Evolutionary conservation across 106 monocot genomes (phyloP).

Genomic region (Acorus calamus): DNA sequence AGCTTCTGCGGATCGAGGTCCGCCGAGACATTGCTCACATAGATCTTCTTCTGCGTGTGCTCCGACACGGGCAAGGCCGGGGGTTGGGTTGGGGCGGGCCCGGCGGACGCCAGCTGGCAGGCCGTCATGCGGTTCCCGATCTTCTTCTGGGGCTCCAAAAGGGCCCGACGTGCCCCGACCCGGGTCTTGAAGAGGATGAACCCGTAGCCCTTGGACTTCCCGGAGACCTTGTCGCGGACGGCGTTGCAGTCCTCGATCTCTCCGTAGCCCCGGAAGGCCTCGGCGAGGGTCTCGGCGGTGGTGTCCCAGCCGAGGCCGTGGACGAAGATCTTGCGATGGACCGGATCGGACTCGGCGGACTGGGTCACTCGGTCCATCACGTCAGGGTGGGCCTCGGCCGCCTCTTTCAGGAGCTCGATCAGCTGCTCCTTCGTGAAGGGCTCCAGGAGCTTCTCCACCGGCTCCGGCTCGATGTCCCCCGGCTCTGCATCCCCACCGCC

Average conservation of each 20-base stretch:
- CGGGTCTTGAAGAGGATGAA: conserved; percentile 15
- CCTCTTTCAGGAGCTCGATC: conserved; percentile 15
- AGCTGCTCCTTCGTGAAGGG: conserved; percentile 22
- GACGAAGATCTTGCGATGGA: conserved; percentile 21
- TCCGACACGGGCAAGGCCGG: not conserved
- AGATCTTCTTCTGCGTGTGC: too few relatives aligned
- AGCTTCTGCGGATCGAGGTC: too few relatives aligned
- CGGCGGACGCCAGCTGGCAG: too few relatives aligned
- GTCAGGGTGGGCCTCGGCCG: not conserved
- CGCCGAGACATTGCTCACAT: too few relatives aligned
- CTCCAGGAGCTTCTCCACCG: conserved; percentile 8
- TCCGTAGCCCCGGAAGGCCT: conserved; percentile 6
- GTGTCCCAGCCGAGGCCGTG: conserved; percentile 18
- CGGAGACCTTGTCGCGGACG: conserved; percentile 1
- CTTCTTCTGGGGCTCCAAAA: conserved; percentile 19
- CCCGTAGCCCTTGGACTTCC: conserved; percentile 19
- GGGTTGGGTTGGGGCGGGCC: not conserved
- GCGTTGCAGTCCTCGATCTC: conserved; percentile 17
- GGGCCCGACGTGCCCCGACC: conserved; percentile 11
- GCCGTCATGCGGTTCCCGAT: conserved; percentile 5
- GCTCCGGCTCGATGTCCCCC: too few relatives aligned
- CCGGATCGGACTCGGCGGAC: conserved; percentile 11
- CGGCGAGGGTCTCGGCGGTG: conserved; percentile 5
- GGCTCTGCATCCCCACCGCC: too few relatives aligned
- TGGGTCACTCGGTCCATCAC: not conserved